Base-by-base conservation (phyloP, 2,329 filamentous ascomycete species). In the Zymoseptoria ardabiliae region DNA sequence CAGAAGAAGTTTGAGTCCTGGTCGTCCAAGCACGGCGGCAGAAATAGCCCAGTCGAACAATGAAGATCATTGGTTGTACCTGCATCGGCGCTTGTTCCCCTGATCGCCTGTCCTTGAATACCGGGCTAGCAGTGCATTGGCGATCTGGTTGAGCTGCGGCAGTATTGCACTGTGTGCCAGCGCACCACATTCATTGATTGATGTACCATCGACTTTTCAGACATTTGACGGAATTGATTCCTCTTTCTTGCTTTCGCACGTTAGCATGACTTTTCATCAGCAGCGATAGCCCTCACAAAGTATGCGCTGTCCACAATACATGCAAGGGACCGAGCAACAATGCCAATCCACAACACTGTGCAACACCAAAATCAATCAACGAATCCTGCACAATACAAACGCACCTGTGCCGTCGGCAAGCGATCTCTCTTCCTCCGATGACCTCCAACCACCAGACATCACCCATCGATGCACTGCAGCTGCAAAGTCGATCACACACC, bases 61-160 rank as follows among this genome's bases (percentile, higher is more conserved):
- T 62, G 64, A 55, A 58, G 63, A 66, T 63, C 57, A 55, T 57
- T 59, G 58, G 64, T 61, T 50, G 64, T 66, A 63, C 64, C 64
- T 65, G 64, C 64, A 60, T 58, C 57, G 56, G 61, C 50, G 55
- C 50, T 52, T 57, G 55, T 58, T 58, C 30, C 56, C 55, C 59
- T 56, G 45, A 49, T 50, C 54, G 56, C 62, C 61, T 57, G 53
- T 61, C 61, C 59, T 61, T 59, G 61, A 48, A 23, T 57, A 65
- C 63, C 63, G 59, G 64, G 64, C 60, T 59, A 35, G 45, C 53
- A 61, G 64, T 62, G 58, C 63, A 48, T 65, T 50, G 56, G 56
- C 62, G 55, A 62, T 60, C 62, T 61, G 62, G 62, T 63, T 59
- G 51, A 56, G 57, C 54, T 61, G 58, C 59, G 61, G 53, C 58